Evolutionary conservation across 768 basidiomycete species (phyloP).

Genomic region (Lactifluus piperatus): DNA sequence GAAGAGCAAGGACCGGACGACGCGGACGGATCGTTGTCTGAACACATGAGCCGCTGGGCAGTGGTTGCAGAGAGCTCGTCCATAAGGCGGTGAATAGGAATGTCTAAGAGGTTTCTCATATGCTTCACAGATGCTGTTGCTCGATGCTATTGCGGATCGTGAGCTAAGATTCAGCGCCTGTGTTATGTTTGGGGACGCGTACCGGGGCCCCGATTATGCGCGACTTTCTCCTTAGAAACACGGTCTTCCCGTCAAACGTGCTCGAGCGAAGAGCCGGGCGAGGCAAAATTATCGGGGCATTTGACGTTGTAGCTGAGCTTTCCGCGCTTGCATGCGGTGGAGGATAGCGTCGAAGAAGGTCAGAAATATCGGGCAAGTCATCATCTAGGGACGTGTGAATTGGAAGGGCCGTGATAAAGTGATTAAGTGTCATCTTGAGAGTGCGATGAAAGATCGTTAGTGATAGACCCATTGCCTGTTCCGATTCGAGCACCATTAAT

Average conservation of each 20-base stretch:
- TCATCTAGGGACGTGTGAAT: constrained; percentile 4
- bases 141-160: neutral
- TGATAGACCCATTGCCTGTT: neutral
- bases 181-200: neutral
- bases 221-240: constrained; percentile 12
- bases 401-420: neutral
- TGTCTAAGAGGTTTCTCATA: constrained; percentile 54
- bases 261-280: constrained; percentile 17
- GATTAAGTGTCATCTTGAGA: constrained; percentile 14
- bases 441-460: neutral
- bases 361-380: constrained; percentile 16
- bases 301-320: neutral
- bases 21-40: neutral
- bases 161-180: neutral
- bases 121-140: neutral
- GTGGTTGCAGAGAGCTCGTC: constrained; percentile 50
- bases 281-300: constrained; percentile 14
- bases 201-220: constrained; percentile 3
- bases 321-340: neutral
- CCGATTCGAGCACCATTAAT: neutral
- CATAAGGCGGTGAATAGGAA: constrained; percentile 70
- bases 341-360: constrained; percentile 15
- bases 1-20: neutral
- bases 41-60: constrained; percentile 31
- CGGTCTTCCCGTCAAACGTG: constrained; percentile 16